Base-by-base conservation (phyloP, 768 basidiomycete genomes). In the Trametes villosa region DNA sequence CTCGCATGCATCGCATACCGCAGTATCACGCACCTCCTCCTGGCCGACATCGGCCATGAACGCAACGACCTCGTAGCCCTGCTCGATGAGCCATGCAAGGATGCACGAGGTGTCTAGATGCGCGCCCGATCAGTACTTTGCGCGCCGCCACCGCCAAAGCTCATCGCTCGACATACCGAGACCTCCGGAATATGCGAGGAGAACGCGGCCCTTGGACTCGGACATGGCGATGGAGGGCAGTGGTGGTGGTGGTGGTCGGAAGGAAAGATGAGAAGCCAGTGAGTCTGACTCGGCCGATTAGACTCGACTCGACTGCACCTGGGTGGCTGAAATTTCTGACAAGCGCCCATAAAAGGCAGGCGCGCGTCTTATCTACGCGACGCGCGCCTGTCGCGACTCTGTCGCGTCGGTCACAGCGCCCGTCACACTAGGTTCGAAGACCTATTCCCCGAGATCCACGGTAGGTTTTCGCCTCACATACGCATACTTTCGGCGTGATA, bases 121-220 rank as follows among this genome's bases (percentile, higher is more conserved):
- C 29, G 27, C 22, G 24, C 22, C 2, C 44, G 31, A 44, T 47
- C 44, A 46, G 42, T n/a, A n/a, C n/a, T n/a, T n/a, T n/a, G n/a
- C n/a, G n/a, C 9, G 20, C 29, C 27, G 30, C 38, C 53, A 54
- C 41, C n/a, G 26, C 18, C 15, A 24, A 6, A 42, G 18, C 27
- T 27, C 30, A 48, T 47, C 33, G 18, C 44, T 42, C 60, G 17
- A 79, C 92, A 67, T 60, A 96, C 96, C 96, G 51, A 98, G 86
- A 68, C 97, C 97, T 65, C 97, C 96, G 70, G 97, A 99, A 81
- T 99, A 99, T 22, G 96, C 96, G 65, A 99, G 83, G 57, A 99
- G 82, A 69, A 98, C 95, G 72, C 94, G 94, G 65, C 95, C 94
- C 71, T 82, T 82, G 8, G 72, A 71, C 46, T 78, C 67, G 60